A percentile compares a stretch with the other conserved stretches of the same genome.
Conservation (phyloP, 306 rosid genomes). For the Nissolia schottii region DNA sequence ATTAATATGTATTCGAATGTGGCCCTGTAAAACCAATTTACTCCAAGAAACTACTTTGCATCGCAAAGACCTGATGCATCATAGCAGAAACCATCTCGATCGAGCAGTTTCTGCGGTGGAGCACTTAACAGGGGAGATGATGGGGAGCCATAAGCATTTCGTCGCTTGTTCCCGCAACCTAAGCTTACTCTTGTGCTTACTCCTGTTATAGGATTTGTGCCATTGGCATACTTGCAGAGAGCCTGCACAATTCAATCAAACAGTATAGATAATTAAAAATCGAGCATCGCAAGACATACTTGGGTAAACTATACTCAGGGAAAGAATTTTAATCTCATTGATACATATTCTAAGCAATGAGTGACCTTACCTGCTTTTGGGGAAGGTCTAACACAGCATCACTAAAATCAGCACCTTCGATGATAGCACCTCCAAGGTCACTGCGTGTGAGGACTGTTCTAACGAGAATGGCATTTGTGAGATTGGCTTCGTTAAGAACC, state of each 20-base stretch:
- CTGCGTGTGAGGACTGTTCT: conserved; percentile 95
- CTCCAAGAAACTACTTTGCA: conserved; percentile 31
- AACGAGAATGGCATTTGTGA: conserved; percentile 67
- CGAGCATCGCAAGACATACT: background rate
- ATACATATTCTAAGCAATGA: background rate
- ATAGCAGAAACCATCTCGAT: conserved; percentile 54
- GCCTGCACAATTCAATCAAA: conserved; percentile 31
- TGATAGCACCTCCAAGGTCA: conserved; percentile 81
- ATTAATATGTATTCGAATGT: background rate
- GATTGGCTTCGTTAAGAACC: conserved; percentile 92
- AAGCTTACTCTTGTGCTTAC: conserved; percentile 51
- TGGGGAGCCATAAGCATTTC: conserved; percentile 63
- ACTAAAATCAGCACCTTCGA: conserved; percentile 93
- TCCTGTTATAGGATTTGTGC: conserved; percentile 49
- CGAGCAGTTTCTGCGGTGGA: conserved; percentile 63
- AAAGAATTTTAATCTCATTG: background rate
- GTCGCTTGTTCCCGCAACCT: conserved; percentile 82
- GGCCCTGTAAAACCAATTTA: background rate
- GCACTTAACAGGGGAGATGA: conserved; percentile 75
- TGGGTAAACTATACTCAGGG: background rate
- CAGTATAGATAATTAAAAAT: background rate
- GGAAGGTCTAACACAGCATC: conserved; percentile 88
- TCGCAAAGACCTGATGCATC: conserved; percentile 72
- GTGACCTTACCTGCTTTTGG: conserved; percentile 58
- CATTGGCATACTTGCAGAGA: conserved; percentile 50